Evolutionary conservation across 179 eudicot genomes (phyloP), one percentile per base, ranked within the genome.

Genomic region (Beta lomatogona): DNA sequence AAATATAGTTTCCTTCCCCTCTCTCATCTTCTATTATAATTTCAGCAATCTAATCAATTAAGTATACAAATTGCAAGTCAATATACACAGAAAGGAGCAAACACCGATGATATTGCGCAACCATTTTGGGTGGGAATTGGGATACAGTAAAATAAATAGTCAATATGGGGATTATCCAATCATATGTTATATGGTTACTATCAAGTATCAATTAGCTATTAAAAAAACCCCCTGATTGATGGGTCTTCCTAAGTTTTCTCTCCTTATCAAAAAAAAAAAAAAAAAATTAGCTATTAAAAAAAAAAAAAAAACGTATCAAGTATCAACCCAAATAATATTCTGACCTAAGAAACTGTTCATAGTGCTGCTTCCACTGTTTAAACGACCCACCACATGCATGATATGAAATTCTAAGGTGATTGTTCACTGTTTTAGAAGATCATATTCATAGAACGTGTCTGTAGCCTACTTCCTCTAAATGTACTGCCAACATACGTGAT

Each of bases 41-140:
- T n/a, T n/a, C n/a, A n/a, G n/a, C n/a, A n/a, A n/a, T n/a, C n/a
- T n/a, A n/a, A n/a, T n/a, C n/a, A n/a, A n/a, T n/a, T n/a, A n/a
- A 36, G 41, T 36, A 36, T 31, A 31, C 46, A 66, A 58, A 58
- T 14, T 58, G 19, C 45, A 67, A 67, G 50, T 36, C 48, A 15
- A 36, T 36, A 10, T 15, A 14, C 15, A 67, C 50, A 67, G 50
- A 67, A 67, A 67, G 71, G 50, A 67, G 71, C 48, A 15, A 67
- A 36, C 71, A 67, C 50, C 4, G 50, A 67, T 67, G 71, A 61
- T 66, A 66, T 66, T 64, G 68, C 68, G 41, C 68, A 64, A 64
- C 15, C 36, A 64, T 64, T 64, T 10, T 22, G 28, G 36, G 41
- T 64, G 68, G 68, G 4, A 8, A 64, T 22, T 64, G 68, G 14